phyloP scores from a whole-genome alignment of 176 grass and related monocot genomes.

The Aegilops umbellulata region DNA sequence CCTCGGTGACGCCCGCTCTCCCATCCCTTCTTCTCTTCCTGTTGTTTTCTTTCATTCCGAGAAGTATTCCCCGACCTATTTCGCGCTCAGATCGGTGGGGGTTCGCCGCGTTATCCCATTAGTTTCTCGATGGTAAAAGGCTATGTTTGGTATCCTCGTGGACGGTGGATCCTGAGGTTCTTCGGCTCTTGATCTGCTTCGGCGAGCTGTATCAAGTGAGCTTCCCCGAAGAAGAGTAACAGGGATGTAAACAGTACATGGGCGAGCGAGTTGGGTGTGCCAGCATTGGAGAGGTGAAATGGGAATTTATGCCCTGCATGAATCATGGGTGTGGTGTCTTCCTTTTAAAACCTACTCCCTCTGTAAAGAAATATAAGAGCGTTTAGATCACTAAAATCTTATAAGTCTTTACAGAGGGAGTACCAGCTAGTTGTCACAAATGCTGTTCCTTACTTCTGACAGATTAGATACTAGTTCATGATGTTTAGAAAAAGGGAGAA shows the following conservation, averaged over 20 bases:
- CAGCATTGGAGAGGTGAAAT: background rate
- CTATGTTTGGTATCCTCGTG: background rate
- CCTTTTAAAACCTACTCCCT: background rate
- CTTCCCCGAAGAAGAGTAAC: background rate
- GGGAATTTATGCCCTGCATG: background rate
- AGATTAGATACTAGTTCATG: background rate
- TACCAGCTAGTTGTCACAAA: background rate
- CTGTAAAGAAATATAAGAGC: no score
- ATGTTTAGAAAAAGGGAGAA: background rate
- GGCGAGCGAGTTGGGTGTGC: background rate
- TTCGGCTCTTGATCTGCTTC: background rate
- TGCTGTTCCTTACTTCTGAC: background rate
- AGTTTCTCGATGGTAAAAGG: background rate
- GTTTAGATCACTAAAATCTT: no score
- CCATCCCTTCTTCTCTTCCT: background rate
- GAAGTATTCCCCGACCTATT: background rate
- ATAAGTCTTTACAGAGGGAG: no score
- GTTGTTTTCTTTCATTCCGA: background rate
- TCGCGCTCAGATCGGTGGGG: background rate
- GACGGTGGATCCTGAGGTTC: background rate
- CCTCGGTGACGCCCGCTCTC: slow-evolving; percentile 9
- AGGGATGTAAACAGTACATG: background rate
- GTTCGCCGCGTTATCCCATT: background rate
- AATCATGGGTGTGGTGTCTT: background rate
- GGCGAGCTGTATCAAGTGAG: background rate